phyloP scores from a whole-genome alignment of 169 alveolate genomes.

The Eimeria brunetti region DNA sequence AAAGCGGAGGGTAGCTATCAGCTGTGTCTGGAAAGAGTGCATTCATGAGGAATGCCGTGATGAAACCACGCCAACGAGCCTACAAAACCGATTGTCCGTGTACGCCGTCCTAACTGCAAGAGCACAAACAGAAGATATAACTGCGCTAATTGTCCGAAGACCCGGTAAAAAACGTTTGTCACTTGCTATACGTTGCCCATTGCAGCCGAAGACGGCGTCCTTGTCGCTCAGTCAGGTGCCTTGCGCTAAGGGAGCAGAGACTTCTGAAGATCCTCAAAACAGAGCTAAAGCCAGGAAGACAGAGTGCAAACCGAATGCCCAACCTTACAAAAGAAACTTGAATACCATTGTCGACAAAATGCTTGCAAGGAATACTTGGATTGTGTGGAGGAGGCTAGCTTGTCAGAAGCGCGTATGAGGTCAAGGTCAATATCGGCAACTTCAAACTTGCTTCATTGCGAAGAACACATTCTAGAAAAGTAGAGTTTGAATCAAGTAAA shows the following conservation, averaged over 20 bases:
- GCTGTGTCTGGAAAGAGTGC: background rate
- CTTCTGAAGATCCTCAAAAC: background rate
- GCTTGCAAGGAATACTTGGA: background rate
- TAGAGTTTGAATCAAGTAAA: background rate
- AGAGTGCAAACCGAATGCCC: background rate
- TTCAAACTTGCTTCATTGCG: background rate
- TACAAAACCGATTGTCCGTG: background rate
- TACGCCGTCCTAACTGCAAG: background rate
- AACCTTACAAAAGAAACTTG: background rate
- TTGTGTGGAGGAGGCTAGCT: background rate
- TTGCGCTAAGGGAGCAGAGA: background rate
- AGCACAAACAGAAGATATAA: background rate
- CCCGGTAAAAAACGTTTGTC: background rate
- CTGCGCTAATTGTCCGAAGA: background rate
- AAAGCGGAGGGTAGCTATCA: background rate
- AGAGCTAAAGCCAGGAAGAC: background rate
- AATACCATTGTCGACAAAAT: background rate
- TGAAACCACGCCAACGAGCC: background rate
- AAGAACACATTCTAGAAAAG: background rate
- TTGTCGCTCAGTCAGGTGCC: background rate
- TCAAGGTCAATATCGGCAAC: background rate
- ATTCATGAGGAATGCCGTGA: background rate
- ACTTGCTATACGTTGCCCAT: background rate
- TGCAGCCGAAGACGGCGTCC: background rate
- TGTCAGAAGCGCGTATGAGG: background rate